A percentile compares a stretch with the other conserved stretches of the same genome.
Conservation (phyloP, 208 protist species). For the Strigomonas oncopelti region DNA sequence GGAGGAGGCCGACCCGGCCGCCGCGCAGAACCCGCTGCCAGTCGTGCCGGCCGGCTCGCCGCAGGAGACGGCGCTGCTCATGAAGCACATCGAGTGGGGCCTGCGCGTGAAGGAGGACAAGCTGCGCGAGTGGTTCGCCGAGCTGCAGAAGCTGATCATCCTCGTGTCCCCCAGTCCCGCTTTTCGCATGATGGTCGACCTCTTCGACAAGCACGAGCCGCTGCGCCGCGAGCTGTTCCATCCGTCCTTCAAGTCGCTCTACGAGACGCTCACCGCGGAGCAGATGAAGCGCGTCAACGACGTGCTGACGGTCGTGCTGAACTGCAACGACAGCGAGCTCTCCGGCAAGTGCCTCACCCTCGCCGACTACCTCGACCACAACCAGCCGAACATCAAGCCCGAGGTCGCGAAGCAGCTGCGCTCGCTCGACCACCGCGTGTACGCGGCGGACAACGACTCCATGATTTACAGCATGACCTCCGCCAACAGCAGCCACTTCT, state of each 20-base stretch:
- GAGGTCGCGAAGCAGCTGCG: conserved; percentile 66
- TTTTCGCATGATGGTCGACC: conserved; percentile 87
- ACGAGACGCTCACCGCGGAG: conserved; percentile 78
- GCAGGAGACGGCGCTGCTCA: conserved; percentile 72
- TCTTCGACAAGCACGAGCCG: conserved; percentile 89
- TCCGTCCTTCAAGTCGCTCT: conserved; percentile 87
- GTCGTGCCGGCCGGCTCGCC: background rate
- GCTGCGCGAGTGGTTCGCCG: conserved; percentile 84
- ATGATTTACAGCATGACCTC: conserved; percentile 25
- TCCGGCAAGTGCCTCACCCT: conserved; percentile 80
- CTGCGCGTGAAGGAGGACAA: conserved; percentile 72
- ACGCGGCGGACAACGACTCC: conserved; percentile 31
- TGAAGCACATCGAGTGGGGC: conserved; percentile 81
- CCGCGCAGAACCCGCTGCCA: background rate
- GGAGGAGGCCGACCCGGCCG: background rate
- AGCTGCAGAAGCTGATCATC: conserved; percentile 88
- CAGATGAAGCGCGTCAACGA: conserved; percentile 86
- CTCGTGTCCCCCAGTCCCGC: conserved; percentile 81
- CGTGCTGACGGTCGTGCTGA: conserved; percentile 77
- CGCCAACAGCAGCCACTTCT: conserved; percentile 21
- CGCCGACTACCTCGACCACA: conserved; percentile 89
- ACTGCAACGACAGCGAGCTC: conserved; percentile 77
- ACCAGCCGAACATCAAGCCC: conserved; percentile 66
- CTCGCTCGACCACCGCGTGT: conserved; percentile 23
- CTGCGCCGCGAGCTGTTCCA: conserved; percentile 85